Conservation (phyloP, 192 early-diverging fungal genomes). For the Cetraspora pellucida region DNA sequence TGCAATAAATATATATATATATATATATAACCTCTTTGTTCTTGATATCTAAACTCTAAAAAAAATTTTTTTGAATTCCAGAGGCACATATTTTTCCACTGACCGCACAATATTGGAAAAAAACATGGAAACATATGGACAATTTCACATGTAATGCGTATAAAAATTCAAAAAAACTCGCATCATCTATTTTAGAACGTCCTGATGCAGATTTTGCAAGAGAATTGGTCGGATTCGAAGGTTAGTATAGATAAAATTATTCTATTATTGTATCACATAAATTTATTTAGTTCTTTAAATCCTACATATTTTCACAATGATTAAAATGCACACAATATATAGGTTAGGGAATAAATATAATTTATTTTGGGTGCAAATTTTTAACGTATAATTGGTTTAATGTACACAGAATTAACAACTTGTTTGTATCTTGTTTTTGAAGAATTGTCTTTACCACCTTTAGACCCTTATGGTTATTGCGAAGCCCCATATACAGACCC, state of each 20-base stretch:
- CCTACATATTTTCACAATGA: too few species aligned
- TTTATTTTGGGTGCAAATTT: too few species aligned
- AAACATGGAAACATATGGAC: not conserved
- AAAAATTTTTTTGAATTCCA: constrained; percentile 20
- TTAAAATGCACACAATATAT: too few species aligned
- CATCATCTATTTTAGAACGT: constrained; percentile 46
- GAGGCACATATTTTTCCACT: constrained; percentile 64
- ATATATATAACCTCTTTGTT: not conserved
- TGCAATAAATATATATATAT: not conserved
- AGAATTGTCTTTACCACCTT: constrained; percentile 20
- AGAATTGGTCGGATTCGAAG: constrained; percentile 44
- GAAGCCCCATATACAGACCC: constrained; percentile 40
- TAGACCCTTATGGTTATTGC: constrained; percentile 51
- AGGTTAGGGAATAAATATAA: too few species aligned
- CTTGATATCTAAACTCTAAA: not conserved
- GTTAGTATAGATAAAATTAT: too few species aligned
- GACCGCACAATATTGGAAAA: constrained; percentile 33
- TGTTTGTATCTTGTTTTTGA: not conserved
- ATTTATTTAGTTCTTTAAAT: too few species aligned
- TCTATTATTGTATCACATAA: too few species aligned
- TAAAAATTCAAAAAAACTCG: constrained; percentile 31
- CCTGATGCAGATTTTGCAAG: constrained; percentile 56
- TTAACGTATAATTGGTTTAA: too few species aligned
- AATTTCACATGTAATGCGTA: constrained; percentile 36
- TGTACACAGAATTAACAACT: too few species aligned